Evolutionary conservation across 2,329 filamentous ascomycete genomes (phyloP).

Genomic region (Paecilomyces niveus): DNA sequence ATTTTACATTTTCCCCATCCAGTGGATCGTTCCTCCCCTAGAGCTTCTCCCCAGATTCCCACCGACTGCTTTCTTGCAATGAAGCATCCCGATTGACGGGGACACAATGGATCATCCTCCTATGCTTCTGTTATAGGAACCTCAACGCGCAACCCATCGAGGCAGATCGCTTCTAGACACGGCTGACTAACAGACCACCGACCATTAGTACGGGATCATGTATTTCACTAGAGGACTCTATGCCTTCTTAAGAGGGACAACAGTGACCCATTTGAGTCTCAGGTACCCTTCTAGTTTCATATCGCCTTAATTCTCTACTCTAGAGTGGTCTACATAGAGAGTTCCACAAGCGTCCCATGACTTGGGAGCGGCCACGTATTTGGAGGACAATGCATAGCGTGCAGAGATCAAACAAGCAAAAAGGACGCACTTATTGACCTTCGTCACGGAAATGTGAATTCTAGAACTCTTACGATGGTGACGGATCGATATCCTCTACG

Average conservation of each 20-base stretch:
- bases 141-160: background rate
- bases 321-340: background rate
- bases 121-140: background rate
- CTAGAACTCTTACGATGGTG: background rate
- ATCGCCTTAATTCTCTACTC: background rate
- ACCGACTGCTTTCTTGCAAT: background rate
- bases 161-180: background rate
- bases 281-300: background rate
- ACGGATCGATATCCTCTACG: background rate
- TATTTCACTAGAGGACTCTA: background rate
- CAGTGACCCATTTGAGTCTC: background rate
- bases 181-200: background rate
- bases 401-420: background rate
- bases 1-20: background rate
- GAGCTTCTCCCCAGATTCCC: background rate
- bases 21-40: background rate
- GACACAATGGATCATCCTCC: background rate
- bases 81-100: background rate
- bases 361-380: background rate
- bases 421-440: background rate
- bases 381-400: background rate
- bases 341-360: background rate
- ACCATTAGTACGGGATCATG: background rate
- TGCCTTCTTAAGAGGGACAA: background rate
- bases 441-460: background rate